These are phyloP conservation scores for Neotropicomus parvogracilis DNA, from an alignment of 1,284 basidiomycete genomes.

Conservation along the genomic window DNA sequence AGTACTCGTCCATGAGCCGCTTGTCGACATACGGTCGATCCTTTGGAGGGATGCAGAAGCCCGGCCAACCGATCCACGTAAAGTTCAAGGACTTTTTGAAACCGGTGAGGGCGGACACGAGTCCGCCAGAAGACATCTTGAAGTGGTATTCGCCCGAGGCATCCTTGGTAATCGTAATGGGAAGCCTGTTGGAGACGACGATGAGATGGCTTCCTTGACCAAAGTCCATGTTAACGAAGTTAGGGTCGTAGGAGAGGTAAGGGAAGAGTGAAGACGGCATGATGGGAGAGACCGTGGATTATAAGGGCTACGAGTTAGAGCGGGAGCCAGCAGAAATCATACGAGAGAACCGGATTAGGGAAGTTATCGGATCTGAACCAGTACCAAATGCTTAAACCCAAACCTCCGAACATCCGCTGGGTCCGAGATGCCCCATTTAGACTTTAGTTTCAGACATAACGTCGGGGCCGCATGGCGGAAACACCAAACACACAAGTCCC, in stretches of 20 bases:
- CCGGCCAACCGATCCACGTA: slow-evolving; percentile 94
- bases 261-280: slow-evolving; percentile 32
- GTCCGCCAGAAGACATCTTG: slow-evolving; percentile 95
- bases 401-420: slow-evolving; percentile 5
- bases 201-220: slow-evolving; percentile 70
- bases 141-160: slow-evolving; percentile 87
- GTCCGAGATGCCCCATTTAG: slow-evolving; percentile 20
- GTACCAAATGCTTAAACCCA: not conserved
- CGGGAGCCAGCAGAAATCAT: slow-evolving; percentile 19
- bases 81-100: slow-evolving; percentile 97
- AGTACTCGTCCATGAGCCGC: slow-evolving; percentile 90
- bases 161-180: slow-evolving; percentile 89
- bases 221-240: slow-evolving; percentile 38
- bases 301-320: slow-evolving; percentile 29
- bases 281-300: slow-evolving; percentile 11
- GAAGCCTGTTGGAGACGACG: slow-evolving; percentile 94
- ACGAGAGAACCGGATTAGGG: slow-evolving; percentile 29
- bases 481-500: slow-evolving; percentile 1
- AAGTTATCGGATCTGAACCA: slow-evolving; percentile 32
- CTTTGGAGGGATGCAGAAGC: slow-evolving; percentile 84
- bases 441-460: too few species aligned
- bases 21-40: slow-evolving; percentile 85
- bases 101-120: slow-evolving; percentile 90
- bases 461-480: too few species aligned
- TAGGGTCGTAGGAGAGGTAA: slow-evolving; percentile 29